phyloP scores from a whole-genome alignment of 106 monocot genomes.

The Dioscorea alata region DNA sequence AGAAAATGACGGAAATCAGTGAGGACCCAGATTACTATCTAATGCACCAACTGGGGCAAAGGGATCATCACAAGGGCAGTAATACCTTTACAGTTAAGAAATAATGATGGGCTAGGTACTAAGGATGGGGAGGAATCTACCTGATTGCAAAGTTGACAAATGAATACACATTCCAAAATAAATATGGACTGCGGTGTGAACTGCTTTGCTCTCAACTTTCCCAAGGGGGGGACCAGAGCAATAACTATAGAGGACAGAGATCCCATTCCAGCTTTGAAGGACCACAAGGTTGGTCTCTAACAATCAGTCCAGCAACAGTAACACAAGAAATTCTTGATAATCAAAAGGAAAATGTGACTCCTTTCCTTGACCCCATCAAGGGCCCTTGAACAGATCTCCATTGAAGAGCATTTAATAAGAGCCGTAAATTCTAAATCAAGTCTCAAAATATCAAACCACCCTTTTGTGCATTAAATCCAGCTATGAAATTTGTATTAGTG shows the following conservation, averaged over 20 bases:
- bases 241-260: not conserved
- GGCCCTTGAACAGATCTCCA: not conserved
- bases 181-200: not conserved
- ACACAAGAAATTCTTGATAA: not conserved
- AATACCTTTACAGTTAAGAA: no score
- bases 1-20: no score
- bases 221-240: not conserved
- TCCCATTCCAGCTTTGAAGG: not conserved
- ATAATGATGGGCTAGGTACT: no score
- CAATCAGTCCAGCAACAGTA: not conserved
- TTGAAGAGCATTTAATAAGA: not conserved
- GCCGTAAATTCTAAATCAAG: not conserved
- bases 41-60: no score
- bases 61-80: no score
- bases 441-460: not conserved
- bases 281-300: not conserved
- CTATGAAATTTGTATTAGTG: not conserved
- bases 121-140: not conserved
- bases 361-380: not conserved
- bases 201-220: no score
- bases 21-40: no score
- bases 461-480: not conserved
- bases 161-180: not conserved
- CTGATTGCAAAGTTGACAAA: not conserved
- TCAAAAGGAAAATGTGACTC: not conserved